A percentile compares a stretch with the other conserved stretches of the same genome.
These are phyloP conservation scores for Parsonsia alboflavescens DNA, from an alignment of 257 asterid species.

Conservation along the genomic window DNA sequence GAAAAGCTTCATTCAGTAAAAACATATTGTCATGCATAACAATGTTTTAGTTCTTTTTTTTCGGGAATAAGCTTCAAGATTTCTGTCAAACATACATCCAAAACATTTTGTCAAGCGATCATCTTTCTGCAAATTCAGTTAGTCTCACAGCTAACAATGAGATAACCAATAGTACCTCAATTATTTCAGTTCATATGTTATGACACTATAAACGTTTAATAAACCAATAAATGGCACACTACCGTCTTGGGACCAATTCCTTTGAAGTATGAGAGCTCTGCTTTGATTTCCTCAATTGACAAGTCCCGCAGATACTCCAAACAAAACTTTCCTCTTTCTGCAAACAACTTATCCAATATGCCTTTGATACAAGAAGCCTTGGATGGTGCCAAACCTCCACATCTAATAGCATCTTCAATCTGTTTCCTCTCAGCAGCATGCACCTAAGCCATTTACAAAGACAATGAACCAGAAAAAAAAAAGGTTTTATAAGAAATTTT, in stretches of 20 bases:
- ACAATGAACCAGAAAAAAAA: background rate
- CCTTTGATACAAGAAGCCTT: conserved; percentile 69
- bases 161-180: background rate
- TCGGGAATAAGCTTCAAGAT: background rate
- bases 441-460: conserved; percentile 42
- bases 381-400: conserved; percentile 87
- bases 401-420: conserved; percentile 77
- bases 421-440: conserved; percentile 57
- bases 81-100: background rate
- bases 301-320: conserved; percentile 72
- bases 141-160: background rate
- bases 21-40: background rate
- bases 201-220: background rate
- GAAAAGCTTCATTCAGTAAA: background rate
- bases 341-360: conserved; percentile 51
- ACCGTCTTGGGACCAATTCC: conserved; percentile 96
- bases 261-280: conserved; percentile 65
- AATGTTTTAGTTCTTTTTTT: background rate
- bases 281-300: conserved; percentile 64
- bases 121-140: background rate
- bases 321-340: conserved; percentile 64
- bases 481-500: background rate
- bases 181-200: background rate
- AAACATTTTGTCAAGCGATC: background rate
- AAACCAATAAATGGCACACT: conserved; percentile 5